Base-by-base conservation (phyloP, 148 eudicot genomes). In the Chenopodium berlandieri region DNA sequence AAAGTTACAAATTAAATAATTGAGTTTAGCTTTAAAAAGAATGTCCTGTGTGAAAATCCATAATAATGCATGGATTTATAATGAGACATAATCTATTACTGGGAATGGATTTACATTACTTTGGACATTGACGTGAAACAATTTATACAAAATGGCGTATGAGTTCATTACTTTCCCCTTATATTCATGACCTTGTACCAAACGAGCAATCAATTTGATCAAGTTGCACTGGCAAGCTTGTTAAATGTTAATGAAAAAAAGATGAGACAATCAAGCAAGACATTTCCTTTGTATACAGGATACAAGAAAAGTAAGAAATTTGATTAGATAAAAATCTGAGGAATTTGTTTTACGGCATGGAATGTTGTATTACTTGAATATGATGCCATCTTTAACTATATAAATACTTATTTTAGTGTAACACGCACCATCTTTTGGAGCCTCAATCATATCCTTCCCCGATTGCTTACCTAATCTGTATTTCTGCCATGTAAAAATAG, bases 401-500 rank as follows among this genome's bases (percentile, higher is more conserved):
- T 23, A 69, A 40, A 65, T 40, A 83, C 58, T 60, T n/a, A 70
- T 70, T 47, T 75, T 60, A 27, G 77, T 58, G 46, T 69, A 69
- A 82, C 75, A 92, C 92, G 85, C 91, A 91, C 97, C 94, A 84
- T 93, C 94, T 85, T 88, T 91, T 68, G 91, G 80, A 71, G 91
- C 85, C 83, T 91, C 97, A 90, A 86, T 86, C 81, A 90, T 84
- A 83, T 93, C 97, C 84, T 90, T 91, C 77, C 92, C 97, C 80
- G 92, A 92, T 87, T 89, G 97, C 92, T 92, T 92, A 83, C 97
- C 97, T 85, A 91, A 84, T 87, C 94, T 89, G 89, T 91, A 92
- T 85, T 92, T 92, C 97, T 92, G 97, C 79, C 86, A 85, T 75
- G 76, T 76, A 86, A 78, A 47, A 90, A 75, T 80, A 80, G 10